Conservation (phyloP, 1,139 yeast genomes). For the Sugiyamaella sp. region DNA sequence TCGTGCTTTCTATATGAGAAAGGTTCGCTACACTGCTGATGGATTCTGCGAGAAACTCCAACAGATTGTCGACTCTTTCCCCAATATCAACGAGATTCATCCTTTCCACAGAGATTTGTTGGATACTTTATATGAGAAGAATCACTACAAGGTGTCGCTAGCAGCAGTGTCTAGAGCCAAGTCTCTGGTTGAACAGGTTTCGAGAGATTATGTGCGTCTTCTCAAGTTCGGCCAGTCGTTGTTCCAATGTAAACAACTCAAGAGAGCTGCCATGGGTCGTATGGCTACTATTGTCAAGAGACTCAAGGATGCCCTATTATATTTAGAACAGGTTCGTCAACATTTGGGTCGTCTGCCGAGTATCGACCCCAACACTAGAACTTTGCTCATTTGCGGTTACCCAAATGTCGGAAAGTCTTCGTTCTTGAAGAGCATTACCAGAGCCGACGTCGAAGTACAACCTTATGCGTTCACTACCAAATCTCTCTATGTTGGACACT, state of each 20-base stretch:
- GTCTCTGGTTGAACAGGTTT: constrained; percentile 90
- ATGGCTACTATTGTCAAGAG: constrained; percentile 98
- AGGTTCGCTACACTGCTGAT: constrained; percentile 92
- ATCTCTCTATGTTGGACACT: constrained; percentile 93
- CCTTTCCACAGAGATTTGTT: constrained; percentile 97
- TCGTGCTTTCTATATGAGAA: constrained; percentile 97
- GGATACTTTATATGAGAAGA: constrained; percentile 97
- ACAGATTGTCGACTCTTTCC: constrained; percentile 85
- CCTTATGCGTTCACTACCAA: constrained; percentile 99
- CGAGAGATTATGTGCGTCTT: constrained; percentile 91
- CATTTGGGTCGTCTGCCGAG: constrained; percentile 98
- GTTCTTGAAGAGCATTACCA: constrained; percentile 87
- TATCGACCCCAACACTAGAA: constrained; percentile 98
- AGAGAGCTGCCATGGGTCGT: constrained; percentile 98
- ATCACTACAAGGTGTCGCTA: constrained; percentile 95
- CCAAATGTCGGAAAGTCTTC: constrained; percentile 99
- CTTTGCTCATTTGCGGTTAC: constrained; percentile 94
- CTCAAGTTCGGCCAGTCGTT: constrained; percentile 96
- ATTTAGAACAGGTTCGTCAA: constrained; percentile 98
- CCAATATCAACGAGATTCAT: constrained; percentile 95
- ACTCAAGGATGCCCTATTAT: constrained; percentile 87
- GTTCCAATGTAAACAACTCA: constrained; percentile 97
- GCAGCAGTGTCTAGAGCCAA: constrained; percentile 95
- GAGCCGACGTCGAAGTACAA: constrained; percentile 98
- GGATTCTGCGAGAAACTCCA: constrained; percentile 92